A percentile compares a stretch with the other conserved stretches of the same genome.
phyloP scores from a whole-genome alignment of 768 basidiomycete genomes.

The Hypholoma sublateritium region DNA sequence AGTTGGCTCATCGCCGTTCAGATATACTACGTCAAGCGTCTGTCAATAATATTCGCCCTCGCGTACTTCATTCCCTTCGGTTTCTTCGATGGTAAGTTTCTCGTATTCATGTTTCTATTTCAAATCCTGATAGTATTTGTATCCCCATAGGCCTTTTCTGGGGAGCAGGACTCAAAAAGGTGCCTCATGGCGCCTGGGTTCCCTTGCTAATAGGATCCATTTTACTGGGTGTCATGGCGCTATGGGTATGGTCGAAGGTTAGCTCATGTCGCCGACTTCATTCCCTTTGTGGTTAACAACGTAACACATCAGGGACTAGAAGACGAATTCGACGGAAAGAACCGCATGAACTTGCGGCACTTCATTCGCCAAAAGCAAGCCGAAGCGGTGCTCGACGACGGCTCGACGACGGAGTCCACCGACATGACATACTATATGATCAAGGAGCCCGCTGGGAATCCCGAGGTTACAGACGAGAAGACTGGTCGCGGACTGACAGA shows the following conservation, averaged over 20 bases:
- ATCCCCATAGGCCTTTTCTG: slow-evolving; percentile 47
- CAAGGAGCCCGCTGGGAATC: slow-evolving; percentile 13
- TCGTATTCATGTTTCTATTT: not conserved
- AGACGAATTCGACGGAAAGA: slow-evolving; percentile 57
- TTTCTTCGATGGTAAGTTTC: slow-evolving; percentile 55
- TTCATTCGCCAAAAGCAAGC: slow-evolving; percentile 42
- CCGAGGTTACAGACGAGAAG: slow-evolving; percentile 16
- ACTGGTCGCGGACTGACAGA: slow-evolving; percentile 21
- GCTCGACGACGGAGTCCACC: slow-evolving; percentile 16
- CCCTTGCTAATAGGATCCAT: slow-evolving; percentile 56
- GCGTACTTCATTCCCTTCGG: slow-evolving; percentile 54
- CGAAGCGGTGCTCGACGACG: slow-evolving; percentile 5
- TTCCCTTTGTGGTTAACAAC: too few relatives aligned
- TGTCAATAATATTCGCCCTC: slow-evolving; percentile 40
- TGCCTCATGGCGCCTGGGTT: slow-evolving; percentile 68
- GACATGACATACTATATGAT: slow-evolving; percentile 17
- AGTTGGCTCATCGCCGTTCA: slow-evolving; percentile 55
- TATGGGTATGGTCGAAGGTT: slow-evolving; percentile 69
- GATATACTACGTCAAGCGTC: slow-evolving; percentile 54
- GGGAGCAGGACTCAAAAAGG: slow-evolving; percentile 61
- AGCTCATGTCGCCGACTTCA: too few relatives aligned
- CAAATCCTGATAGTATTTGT: not conserved
- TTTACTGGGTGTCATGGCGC: slow-evolving; percentile 50
- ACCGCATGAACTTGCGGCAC: slow-evolving; percentile 53
- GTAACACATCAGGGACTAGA: slow-evolving; percentile 43